Base-by-base conservation (phyloP, 78 protist species). In the Capsaspora owczarzaki region DNA sequence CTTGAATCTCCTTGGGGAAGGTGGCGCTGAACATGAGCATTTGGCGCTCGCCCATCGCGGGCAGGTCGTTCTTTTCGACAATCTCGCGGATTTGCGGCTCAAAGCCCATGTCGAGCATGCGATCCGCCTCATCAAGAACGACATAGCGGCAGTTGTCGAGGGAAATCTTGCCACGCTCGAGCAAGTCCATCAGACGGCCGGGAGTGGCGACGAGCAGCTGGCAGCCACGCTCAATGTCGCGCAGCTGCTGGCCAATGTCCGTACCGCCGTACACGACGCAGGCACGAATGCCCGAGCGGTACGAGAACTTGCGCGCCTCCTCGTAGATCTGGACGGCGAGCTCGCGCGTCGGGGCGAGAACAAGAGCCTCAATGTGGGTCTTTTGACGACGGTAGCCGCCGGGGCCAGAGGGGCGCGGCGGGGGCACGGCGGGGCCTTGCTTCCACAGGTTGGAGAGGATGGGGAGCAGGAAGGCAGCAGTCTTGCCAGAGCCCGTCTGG, bases 81-180 rank as follows among this genome's bases (percentile, higher is more conserved):
- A 98, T 96, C 27, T 78, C 85, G 44, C 99, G 93, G 70, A 97
- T 96, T 82, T 94, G 99, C 40, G 98, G 99, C 88, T 95, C 98
- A 71, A 97, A 97, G 43, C 99, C 99, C 99, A 97, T 97, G 87
- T 97, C 99, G 41, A 97, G 89, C 99, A 97, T 97, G 84, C 99
- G 95, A 74, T 97, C 99, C 27, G 99, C 99, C 88, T 97, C 99
- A 82, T 98, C 99, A 38, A 96, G 89, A 3, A 91, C 83, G 49
- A 96, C 77, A 83, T 82, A 92, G 77, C 85, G 85, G 51, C 88
- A 66, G n/a, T 35, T 0, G 29, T 80, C 6, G 25, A 98, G 81
- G n/a, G 84, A 43, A 10, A 97, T 90, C 53, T 69, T 38, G 44
- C 94, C 95, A 23, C 99, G 88, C 61, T 93, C 90, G 46, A 96